Conservation (phyloP, 441 rosid species). For the Mallotus japonicus region DNA sequence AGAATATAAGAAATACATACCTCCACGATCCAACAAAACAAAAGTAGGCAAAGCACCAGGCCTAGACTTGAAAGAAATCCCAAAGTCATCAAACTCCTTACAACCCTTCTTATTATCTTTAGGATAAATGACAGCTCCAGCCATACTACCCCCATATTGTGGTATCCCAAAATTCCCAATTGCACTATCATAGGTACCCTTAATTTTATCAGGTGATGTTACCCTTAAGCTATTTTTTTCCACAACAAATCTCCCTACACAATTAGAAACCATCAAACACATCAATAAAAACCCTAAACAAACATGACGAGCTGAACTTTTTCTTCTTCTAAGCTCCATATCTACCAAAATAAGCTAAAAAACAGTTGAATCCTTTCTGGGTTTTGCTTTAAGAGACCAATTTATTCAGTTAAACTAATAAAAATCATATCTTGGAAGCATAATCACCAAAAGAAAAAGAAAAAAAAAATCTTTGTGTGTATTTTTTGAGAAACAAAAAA, state of each 20-base stretch:
- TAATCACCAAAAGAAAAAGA: background rate
- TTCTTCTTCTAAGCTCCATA: constrained; percentile 23
- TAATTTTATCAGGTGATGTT: constrained; percentile 87
- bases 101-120: constrained; percentile 81
- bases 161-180: constrained; percentile 99
- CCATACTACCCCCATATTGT: constrained; percentile 98
- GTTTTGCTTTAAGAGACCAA: constrained; percentile 20
- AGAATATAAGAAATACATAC: constrained; percentile 25
- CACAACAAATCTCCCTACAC: constrained; percentile 73
- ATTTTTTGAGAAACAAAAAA: background rate
- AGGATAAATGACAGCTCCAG: constrained; percentile 78
- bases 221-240: constrained; percentile 94
- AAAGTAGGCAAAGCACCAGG: constrained; percentile 93
- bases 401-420: constrained; percentile 3
- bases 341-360: background rate
- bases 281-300: constrained; percentile 45
- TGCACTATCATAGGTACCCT: constrained; percentile 84
- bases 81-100: constrained; percentile 60
- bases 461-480: background rate
- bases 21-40: constrained; percentile 94
- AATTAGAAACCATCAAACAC: constrained; percentile 23
- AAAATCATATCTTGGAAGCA: constrained; percentile 20
- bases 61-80: constrained; percentile 61
- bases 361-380: constrained; percentile 3
- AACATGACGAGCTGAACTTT: constrained; percentile 5